phyloP scores from a whole-genome alignment of 257 asterid species.

The Pogostemon cablin region DNA sequence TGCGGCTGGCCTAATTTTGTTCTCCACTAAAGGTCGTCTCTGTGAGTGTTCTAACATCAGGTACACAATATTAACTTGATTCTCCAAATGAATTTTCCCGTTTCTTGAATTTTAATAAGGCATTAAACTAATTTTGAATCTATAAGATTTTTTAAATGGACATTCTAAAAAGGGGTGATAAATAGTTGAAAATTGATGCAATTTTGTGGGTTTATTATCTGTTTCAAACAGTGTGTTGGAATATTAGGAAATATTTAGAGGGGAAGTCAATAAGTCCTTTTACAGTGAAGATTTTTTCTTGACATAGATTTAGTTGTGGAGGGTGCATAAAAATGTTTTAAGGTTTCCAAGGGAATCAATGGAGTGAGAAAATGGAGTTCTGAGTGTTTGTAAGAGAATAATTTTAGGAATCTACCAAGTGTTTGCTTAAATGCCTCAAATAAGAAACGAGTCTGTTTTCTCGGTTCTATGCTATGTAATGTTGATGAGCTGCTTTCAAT shows the following conservation, averaged over 20 bases:
- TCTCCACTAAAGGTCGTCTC: constrained; percentile 84
- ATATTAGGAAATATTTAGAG: constrained; percentile 34
- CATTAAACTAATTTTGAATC: not conserved
- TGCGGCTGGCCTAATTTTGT: constrained; percentile 77
- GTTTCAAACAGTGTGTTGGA: constrained; percentile 32
- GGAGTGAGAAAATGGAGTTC: too few species aligned
- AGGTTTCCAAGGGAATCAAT: too few species aligned
- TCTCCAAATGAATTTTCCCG: too few species aligned
- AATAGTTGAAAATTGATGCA: constrained; percentile 23
- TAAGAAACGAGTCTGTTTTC: too few species aligned
- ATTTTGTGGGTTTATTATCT: constrained; percentile 20
- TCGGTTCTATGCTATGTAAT: too few species aligned
- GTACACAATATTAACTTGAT: constrained; percentile 27
- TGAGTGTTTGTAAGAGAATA: too few species aligned
- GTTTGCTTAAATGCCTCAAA: too few species aligned
- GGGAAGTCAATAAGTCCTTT: constrained; percentile 29
- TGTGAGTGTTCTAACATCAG: constrained; percentile 87
- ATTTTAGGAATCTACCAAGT: too few species aligned
- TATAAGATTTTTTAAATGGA: not conserved
- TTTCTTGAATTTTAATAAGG: not conserved
- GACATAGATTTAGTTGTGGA: constrained; percentile 39
- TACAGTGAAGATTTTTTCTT: constrained; percentile 40
- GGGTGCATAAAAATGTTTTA: too few species aligned
- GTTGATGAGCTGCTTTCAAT: too few species aligned
- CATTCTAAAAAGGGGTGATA: constrained; percentile 28